A percentile compares a stretch with the other conserved stretches of the same genome.
Evolutionary conservation across 805 yeast genomes (phyloP).

Genomic region (Metschnikowia arizonensis): DNA sequence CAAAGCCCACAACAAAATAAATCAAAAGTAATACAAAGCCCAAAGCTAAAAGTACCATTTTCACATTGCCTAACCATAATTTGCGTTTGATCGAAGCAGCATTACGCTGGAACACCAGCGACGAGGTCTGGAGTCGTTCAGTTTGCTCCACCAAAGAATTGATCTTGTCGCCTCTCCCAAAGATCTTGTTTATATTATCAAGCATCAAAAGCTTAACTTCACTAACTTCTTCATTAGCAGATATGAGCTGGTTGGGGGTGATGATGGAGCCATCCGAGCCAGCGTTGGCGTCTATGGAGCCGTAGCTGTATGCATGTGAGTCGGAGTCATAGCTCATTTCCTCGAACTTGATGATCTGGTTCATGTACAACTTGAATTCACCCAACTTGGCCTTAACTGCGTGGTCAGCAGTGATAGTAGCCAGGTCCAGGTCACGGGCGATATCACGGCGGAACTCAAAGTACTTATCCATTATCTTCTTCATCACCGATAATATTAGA

Average conservation of each 20-base stretch:
- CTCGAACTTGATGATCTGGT: slow-evolving; percentile 52
- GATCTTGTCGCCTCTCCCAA: slow-evolving; percentile 76
- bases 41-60: slow-evolving; percentile 32
- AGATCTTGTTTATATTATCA: slow-evolving; percentile 65
- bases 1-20: slow-evolving; percentile 47
- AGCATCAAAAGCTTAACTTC: slow-evolving; percentile 67
- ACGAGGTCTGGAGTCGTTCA: slow-evolving; percentile 60
- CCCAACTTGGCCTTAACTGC: slow-evolving; percentile 29
- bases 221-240: slow-evolving; percentile 53
- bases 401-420: slow-evolving; percentile 7
- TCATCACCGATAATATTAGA: slow-evolving; percentile 45
- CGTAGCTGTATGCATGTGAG: slow-evolving; percentile 31
- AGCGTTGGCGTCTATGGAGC: slow-evolving; percentile 23
- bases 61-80: slow-evolving; percentile 66
- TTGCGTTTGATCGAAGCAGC: slow-evolving; percentile 59
- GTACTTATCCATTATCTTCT: slow-evolving; percentile 49
- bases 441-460: slow-evolving; percentile 35
- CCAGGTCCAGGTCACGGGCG: slow-evolving; percentile 12
- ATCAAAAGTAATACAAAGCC: slow-evolving; percentile 25
- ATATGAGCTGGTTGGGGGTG: slow-evolving; percentile 34
- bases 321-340: slow-evolving; percentile 43
- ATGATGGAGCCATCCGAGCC: slow-evolving; percentile 17
- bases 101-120: slow-evolving; percentile 65
- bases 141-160: slow-evolving; percentile 74
- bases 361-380: slow-evolving; percentile 54